Percentiles rank a stretch among this genome's conserved stretches.
These are phyloP conservation scores for Phytophthora pinifolia DNA, from an alignment of 352 stramenopile genomes.

Conservation along the genomic window DNA sequence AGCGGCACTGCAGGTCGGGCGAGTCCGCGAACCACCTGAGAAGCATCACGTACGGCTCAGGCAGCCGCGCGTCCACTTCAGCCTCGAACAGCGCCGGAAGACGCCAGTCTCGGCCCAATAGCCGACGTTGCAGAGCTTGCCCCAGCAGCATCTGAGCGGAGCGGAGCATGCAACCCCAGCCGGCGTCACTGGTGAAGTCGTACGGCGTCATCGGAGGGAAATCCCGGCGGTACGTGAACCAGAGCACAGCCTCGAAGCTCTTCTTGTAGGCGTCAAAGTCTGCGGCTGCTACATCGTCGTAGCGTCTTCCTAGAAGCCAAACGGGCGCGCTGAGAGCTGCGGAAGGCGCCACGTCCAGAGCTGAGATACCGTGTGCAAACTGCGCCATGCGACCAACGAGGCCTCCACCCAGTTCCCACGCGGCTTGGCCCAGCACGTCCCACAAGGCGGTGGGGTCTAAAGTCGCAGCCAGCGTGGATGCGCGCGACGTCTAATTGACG, in stretches of 20 bases:
- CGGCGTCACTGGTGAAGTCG: slow-evolving; percentile 89
- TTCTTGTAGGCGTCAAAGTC: slow-evolving; percentile 56
- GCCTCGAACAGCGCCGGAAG: slow-evolving; percentile 34
- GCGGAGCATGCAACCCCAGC: slow-evolving; percentile 97
- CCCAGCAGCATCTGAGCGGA: slow-evolving; percentile 95
- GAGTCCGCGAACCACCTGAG: slow-evolving; percentile 88
- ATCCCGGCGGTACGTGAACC: slow-evolving; percentile 91
- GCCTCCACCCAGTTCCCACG: slow-evolving; percentile 44
- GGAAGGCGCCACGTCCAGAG: slow-evolving; percentile 51
- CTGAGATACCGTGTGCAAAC: slow-evolving; percentile 81
- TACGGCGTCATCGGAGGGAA: slow-evolving; percentile 89
- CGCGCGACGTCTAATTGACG: not conserved
- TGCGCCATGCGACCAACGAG: slow-evolving; percentile 69
- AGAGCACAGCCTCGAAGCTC: slow-evolving; percentile 71
- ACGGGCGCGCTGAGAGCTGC: slow-evolving; percentile 41
- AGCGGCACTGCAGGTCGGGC: slow-evolving; percentile 66
- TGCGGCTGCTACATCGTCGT: slow-evolving; percentile 31
- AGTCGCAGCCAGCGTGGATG: slow-evolving; percentile 21
- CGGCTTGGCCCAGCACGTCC: slow-evolving; percentile 26
- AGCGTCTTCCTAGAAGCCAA: slow-evolving; percentile 48
- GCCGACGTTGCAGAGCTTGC: slow-evolving; percentile 84
- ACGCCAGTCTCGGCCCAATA: slow-evolving; percentile 55
- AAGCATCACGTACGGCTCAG: slow-evolving; percentile 51
- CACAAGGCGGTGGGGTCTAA: slow-evolving; percentile 18
- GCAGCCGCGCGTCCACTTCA: slow-evolving; percentile 34